A percentile compares a stretch with the other conserved stretches of the same genome.
Conservation (phyloP, 1,284 basidiomycete species). For the Cutaneotrichosporon mucoides region DNA sequence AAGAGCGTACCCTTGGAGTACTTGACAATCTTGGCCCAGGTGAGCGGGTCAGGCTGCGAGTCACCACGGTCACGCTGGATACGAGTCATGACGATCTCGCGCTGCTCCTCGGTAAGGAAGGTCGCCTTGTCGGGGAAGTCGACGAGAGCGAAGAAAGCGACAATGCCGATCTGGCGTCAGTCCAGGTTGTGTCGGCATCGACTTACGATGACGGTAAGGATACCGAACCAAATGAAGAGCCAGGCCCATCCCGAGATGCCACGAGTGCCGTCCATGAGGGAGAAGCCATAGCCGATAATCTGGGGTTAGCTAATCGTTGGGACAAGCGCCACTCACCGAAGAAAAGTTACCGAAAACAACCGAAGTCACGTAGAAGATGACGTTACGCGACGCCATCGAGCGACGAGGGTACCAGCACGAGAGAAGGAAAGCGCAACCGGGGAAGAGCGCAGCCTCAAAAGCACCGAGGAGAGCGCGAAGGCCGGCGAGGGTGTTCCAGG, state of each 20-base stretch:
- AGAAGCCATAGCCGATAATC: constrained; percentile 8
- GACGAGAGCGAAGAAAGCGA: constrained; percentile 32
- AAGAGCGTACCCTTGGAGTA: neutral
- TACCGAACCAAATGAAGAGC: constrained; percentile 5
- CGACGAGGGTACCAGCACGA: constrained; percentile 51
- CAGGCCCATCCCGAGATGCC: constrained; percentile 10
- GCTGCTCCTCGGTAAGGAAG: constrained; percentile 49
- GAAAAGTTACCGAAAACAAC: constrained; percentile 16
- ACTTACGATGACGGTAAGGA: constrained; percentile 1
- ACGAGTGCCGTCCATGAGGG: constrained; percentile 4
- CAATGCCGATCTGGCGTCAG: neutral
- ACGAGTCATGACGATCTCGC: constrained; percentile 44
- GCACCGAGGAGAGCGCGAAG: constrained; percentile 49
- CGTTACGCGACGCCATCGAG: constrained; percentile 42
- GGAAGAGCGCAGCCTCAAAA: constrained; percentile 45
- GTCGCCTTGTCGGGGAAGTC: constrained; percentile 53
- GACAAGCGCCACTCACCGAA: neutral
- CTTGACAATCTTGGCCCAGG: constrained; percentile 45
- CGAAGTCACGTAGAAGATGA: constrained; percentile 6
- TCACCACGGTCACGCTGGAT: constrained; percentile 52
- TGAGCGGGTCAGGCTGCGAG: constrained; percentile 46
- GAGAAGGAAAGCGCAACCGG: constrained; percentile 49
- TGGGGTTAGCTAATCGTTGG: neutral
- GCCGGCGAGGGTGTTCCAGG: constrained; percentile 44
- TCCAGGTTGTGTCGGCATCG: too few species aligned